Conservation (phyloP, 164 flowering plant species). For the Pachysandra terminalis region DNA sequence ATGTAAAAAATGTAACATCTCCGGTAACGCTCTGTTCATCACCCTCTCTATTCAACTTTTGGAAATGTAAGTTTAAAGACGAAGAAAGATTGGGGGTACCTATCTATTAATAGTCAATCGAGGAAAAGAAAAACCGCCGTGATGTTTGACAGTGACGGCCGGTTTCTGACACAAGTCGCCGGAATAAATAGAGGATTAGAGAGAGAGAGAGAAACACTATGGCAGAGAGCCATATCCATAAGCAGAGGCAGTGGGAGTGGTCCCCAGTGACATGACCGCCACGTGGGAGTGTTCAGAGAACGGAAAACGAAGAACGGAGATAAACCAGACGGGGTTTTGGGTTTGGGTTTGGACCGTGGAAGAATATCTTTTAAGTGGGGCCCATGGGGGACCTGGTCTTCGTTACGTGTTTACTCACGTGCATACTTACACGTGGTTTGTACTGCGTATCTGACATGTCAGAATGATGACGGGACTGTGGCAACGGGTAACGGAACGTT, state of each 20-base stretch:
- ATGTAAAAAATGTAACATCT: constrained; percentile 51
- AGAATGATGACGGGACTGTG: too few species aligned
- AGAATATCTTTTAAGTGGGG: too few species aligned
- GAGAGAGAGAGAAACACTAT: too few species aligned
- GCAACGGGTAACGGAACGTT: too few species aligned
- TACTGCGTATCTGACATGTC: not conserved
- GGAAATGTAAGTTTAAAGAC: not conserved
- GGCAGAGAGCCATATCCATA: too few species aligned
- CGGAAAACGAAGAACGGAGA: too few species aligned
- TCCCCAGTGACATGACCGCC: constrained; percentile 1
- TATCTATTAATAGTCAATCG: constrained; percentile 14
- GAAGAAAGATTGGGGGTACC: not conserved
- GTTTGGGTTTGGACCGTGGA: not conserved
- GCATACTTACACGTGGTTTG: not conserved
- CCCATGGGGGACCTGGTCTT: not conserved
- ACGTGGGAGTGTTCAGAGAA: constrained; percentile 1
- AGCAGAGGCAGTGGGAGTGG: constrained; percentile 1
- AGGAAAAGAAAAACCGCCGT: constrained; percentile 1
- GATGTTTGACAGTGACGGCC: constrained; percentile 17
- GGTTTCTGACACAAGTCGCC: constrained; percentile 23
- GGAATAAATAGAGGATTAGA: constrained; percentile 19
- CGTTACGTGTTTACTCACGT: not conserved
- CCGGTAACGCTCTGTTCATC: too few species aligned
- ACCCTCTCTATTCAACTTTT: constrained; percentile 33
- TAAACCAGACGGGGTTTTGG: not conserved